These are phyloP conservation scores for Diplodia seriata DNA, from an alignment of 2,329 filamentous ascomycete species.

Conservation along the genomic window DNA sequence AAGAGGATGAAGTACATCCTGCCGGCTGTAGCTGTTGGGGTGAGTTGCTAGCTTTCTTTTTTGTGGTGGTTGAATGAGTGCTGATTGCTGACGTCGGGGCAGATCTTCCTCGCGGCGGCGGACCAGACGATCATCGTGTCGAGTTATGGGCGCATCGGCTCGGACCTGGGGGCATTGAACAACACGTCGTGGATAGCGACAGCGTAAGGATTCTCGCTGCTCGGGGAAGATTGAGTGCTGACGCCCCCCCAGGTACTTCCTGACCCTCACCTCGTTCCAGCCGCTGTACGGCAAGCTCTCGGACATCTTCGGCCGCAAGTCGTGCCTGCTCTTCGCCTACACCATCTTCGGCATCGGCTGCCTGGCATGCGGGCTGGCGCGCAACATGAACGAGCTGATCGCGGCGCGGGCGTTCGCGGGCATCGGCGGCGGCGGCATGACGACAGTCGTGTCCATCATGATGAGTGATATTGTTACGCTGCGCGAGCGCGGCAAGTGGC, in stretches of 20 bases:
- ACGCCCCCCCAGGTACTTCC: slow-evolving; percentile 63
- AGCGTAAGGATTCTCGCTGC: slow-evolving; percentile 44
- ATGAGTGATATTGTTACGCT: slow-evolving; percentile 75
- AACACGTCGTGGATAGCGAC: slow-evolving; percentile 78
- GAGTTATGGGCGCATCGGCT: slow-evolving; percentile 80
- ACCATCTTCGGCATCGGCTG: slow-evolving; percentile 70
- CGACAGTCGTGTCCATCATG: slow-evolving; percentile 71
- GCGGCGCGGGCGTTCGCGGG: slow-evolving; percentile 68
- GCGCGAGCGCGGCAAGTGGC: slow-evolving; percentile 74
- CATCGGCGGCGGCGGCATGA: slow-evolving; percentile 75
- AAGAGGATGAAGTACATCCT: slow-evolving; percentile 64
- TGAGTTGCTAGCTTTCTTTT: slow-evolving; percentile 47
- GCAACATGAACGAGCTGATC: slow-evolving; percentile 70
- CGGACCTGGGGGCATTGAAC: slow-evolving; percentile 75
- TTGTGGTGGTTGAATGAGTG: neutral
- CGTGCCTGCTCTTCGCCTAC: slow-evolving; percentile 70
- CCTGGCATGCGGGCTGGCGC: slow-evolving; percentile 67
- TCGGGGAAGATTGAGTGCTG: neutral
- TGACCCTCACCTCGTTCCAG: slow-evolving; percentile 77
- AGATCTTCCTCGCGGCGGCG: slow-evolving; percentile 75
- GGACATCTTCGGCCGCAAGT: slow-evolving; percentile 74
- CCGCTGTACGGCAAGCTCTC: slow-evolving; percentile 75
- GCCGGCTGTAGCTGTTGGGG: slow-evolving; percentile 68
- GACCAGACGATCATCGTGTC: slow-evolving; percentile 80
- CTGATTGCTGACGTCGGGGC: slow-evolving; percentile 25